Percentiles rank a stretch among this genome's conserved stretches.
These are phyloP conservation scores for Nakataea oryzae DNA, from an alignment of 2,329 filamentous ascomycete genomes.

Conservation along the genomic window DNA sequence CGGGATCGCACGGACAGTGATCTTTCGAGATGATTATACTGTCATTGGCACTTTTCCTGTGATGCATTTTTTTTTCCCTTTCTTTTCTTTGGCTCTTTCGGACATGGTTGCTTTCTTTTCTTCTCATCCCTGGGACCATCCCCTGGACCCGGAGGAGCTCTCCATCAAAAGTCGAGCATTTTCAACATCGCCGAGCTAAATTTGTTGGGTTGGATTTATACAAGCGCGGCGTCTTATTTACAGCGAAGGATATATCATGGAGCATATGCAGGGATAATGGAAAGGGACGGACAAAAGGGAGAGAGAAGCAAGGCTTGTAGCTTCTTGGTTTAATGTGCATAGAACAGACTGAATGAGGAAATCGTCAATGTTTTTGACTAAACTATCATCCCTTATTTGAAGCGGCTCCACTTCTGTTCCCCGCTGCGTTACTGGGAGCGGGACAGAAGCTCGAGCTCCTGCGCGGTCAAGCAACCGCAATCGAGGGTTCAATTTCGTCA, in stretches of 20 bases:
- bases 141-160: too few relatives aligned
- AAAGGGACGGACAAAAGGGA: neutral
- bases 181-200: neutral
- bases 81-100: too few relatives aligned
- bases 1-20: conserved; percentile 31
- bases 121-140: neutral
- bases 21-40: too few relatives aligned
- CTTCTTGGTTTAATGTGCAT: neutral
- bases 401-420: neutral
- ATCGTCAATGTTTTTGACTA: neutral
- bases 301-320: neutral
- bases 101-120: neutral
- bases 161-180: too few relatives aligned
- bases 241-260: neutral
- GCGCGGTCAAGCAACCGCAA: neutral
- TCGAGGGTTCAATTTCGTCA: neutral
- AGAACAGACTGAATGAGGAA: neutral
- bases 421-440: neutral
- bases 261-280: neutral
- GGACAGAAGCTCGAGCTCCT: neutral
- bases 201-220: neutral
- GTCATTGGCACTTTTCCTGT: too few relatives aligned
- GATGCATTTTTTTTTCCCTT: too few relatives aligned
- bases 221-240: neutral
- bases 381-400: too few relatives aligned